These are phyloP conservation scores for Lecanicillium sp. DNA, from an alignment of 2,329 filamentous ascomycete species.

Conservation along the genomic window DNA sequence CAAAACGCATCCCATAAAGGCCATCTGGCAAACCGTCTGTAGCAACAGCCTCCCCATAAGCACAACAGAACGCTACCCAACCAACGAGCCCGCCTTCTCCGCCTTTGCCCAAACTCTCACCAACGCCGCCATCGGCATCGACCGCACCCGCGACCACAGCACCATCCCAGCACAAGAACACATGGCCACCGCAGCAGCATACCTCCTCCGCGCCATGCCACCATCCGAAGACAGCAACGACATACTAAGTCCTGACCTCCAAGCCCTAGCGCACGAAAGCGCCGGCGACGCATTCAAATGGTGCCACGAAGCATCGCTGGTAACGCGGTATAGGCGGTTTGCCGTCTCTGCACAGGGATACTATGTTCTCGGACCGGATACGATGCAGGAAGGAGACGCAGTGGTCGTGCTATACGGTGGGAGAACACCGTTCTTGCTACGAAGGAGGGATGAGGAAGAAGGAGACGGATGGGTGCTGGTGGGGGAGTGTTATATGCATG, in stretches of 20 bases:
- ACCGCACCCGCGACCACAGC: constrained; percentile 18
- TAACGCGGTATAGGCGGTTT: constrained; percentile 24
- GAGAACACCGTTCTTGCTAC: constrained; percentile 22
- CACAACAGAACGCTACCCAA: constrained; percentile 17
- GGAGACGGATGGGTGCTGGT: constrained; percentile 19
- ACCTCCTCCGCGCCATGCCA: constrained; percentile 17
- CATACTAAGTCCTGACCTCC: constrained; percentile 15
- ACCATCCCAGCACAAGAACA: constrained; percentile 17
- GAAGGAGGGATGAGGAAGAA: constrained; percentile 6
- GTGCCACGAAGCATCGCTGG: constrained; percentile 26
- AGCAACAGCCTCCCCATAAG: constrained; percentile 14
- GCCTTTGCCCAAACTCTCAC: constrained; percentile 26
- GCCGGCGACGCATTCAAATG: constrained; percentile 23
- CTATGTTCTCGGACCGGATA: constrained; percentile 24
- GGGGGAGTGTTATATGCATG: constrained; percentile 29
- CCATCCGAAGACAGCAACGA: constrained; percentile 8
- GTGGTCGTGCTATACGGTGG: constrained; percentile 25
- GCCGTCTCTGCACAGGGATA: constrained; percentile 21
- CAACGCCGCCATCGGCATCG: constrained; percentile 21
- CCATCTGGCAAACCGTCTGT: constrained; percentile 21
- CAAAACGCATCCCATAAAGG: constrained; percentile 17
- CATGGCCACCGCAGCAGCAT: constrained; percentile 23
- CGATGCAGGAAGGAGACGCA: constrained; percentile 20
- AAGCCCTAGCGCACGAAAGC: constrained; percentile 13
- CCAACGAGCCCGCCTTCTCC: constrained; percentile 20